Evolutionary conservation across 2,329 filamentous ascomycete species (phyloP).

Genomic region (Fusarium sp.): DNA sequence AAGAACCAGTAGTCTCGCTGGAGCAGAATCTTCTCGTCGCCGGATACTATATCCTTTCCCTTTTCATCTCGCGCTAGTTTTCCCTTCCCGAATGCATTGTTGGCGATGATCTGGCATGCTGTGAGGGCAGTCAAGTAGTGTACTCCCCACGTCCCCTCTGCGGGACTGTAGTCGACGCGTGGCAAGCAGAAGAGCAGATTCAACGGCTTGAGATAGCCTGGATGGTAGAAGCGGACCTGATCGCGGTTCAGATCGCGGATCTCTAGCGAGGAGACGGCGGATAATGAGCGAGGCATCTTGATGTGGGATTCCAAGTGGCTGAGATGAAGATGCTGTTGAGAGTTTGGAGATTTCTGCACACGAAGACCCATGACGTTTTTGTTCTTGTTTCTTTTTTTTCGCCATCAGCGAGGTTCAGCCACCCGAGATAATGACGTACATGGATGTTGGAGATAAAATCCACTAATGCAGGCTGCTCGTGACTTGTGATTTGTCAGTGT

Average conservation of each 20-base stretch:
- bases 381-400: background rate
- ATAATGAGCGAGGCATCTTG: slow-evolving; percentile 39
- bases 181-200: slow-evolving; percentile 39
- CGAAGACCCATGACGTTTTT: slow-evolving; percentile 34
- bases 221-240: slow-evolving; percentile 42
- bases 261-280: slow-evolving; percentile 35
- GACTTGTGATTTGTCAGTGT: background rate
- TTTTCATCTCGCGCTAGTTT: slow-evolving; percentile 17
- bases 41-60: slow-evolving; percentile 20
- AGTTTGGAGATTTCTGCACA: background rate
- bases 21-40: slow-evolving; percentile 16
- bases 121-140: slow-evolving; percentile 36
- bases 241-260: slow-evolving; percentile 38
- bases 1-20: slow-evolving; percentile 42
- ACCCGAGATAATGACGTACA: slow-evolving; percentile 20
- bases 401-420: background rate
- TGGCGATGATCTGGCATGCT: slow-evolving; percentile 35
- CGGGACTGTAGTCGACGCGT: slow-evolving; percentile 29
- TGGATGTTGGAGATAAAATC: slow-evolving; percentile 2
- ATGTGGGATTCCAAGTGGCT: slow-evolving; percentile 24
- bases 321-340: slow-evolving; percentile 17
- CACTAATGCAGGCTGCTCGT: slow-evolving; percentile 18
- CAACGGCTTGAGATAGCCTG: slow-evolving; percentile 35
- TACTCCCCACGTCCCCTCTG: slow-evolving; percentile 17
- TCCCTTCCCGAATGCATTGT: slow-evolving; percentile 33